These are phyloP conservation scores for Eimeria acervulina DNA, from an alignment of 169 alveolate genomes.

Conservation along the genomic window DNA sequence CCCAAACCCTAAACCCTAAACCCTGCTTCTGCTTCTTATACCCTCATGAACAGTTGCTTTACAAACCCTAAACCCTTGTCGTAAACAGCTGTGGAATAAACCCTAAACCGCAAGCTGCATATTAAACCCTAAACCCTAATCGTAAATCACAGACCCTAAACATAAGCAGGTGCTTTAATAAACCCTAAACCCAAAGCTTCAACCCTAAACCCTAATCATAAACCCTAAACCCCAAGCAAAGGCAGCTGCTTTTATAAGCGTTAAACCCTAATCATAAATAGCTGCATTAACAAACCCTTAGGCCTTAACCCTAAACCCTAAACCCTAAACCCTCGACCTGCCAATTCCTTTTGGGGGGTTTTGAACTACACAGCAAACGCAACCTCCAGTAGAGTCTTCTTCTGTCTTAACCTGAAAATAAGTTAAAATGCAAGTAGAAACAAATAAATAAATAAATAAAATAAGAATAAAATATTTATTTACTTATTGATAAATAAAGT, in stretches of 20 bases:
- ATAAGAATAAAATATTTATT: neutral
- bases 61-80: neutral
- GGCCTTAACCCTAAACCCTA: no score
- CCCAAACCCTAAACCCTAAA: neutral
- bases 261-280: slow-evolving; percentile 52
- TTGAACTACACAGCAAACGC: slow-evolving; percentile 84
- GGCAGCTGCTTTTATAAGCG: no score
- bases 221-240: neutral
- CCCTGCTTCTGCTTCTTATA: neutral
- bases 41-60: neutral
- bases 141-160: no score
- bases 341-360: slow-evolving; percentile 89
- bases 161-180: no score
- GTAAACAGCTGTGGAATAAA: neutral
- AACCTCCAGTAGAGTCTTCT: slow-evolving; percentile 84
- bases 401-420: slow-evolving; percentile 10
- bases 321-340: no score
- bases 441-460: neutral
- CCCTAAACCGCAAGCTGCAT: no score
- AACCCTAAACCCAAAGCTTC: no score
- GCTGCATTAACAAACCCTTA: no score
- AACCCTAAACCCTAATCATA: no score
- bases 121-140: no score
- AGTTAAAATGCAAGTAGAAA: neutral
- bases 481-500: neutral